These are phyloP conservation scores for Seiridium unicorne DNA, from an alignment of 2,329 filamentous ascomycete species.

Conservation along the genomic window DNA sequence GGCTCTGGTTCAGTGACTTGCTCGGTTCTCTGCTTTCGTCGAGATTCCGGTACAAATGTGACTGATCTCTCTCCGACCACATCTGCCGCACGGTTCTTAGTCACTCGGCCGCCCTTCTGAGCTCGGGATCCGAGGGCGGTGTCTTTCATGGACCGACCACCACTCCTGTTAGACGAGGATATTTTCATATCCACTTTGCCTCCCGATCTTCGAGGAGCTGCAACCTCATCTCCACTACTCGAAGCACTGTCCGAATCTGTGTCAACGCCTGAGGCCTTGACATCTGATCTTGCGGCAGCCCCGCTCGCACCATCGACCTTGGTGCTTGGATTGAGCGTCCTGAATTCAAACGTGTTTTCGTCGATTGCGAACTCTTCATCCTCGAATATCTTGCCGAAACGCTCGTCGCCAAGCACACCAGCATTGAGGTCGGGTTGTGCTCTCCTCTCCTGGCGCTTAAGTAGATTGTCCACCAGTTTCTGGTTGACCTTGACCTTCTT, in stretches of 20 bases:
- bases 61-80: slow-evolving; percentile 65
- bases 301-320: slow-evolving; percentile 36
- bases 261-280: slow-evolving; percentile 48
- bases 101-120: slow-evolving; percentile 46
- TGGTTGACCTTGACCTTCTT: slow-evolving; percentile 99
- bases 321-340: slow-evolving; percentile 85
- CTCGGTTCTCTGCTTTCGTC: slow-evolving; percentile 41
- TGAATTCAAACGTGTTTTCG: slow-evolving; percentile 84
- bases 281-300: slow-evolving; percentile 27
- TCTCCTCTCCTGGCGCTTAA: slow-evolving; percentile 62
- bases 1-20: slow-evolving; percentile 15
- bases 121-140: slow-evolving; percentile 55
- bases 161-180: slow-evolving; percentile 65
- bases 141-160: slow-evolving; percentile 54
- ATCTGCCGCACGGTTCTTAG: slow-evolving; percentile 44
- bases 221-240: slow-evolving; percentile 38
- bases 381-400: slow-evolving; percentile 87
- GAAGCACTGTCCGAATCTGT: slow-evolving; percentile 19
- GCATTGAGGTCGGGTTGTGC: slow-evolving; percentile 56
- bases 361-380: slow-evolving; percentile 92
- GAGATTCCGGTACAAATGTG: slow-evolving; percentile 67
- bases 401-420: slow-evolving; percentile 75
- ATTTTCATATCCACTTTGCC: slow-evolving; percentile 60
- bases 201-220: slow-evolving; percentile 15
- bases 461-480: slow-evolving; percentile 71